Base-by-base conservation (phyloP, 2,329 filamentous ascomycete species). In the Biscogniauxia mediterranea region DNA sequence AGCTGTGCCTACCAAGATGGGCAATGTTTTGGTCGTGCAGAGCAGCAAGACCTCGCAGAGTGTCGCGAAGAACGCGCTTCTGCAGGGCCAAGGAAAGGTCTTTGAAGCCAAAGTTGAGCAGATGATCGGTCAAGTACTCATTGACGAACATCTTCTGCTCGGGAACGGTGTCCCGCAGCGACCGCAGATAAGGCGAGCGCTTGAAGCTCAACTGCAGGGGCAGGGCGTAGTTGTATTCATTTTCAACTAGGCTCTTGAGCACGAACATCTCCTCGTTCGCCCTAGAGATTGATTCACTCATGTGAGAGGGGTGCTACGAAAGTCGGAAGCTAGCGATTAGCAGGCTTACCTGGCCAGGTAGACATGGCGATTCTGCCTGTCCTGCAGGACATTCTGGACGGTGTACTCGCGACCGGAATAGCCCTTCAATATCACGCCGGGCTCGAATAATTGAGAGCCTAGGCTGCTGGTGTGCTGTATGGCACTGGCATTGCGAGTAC, bases 101-200 rank as follows among this genome's bases (percentile, higher is more conserved):
- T 66, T 76, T 77, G 65, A 77, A 76, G 57, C 70, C 75, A 61
- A 81, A 74, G 63, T 70, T 71, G 60, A 81, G 73, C 19, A 81
- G 71, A 70, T 81, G 70, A 55, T 77, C 76, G 5, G 71, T 75
- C 63, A 79, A 70, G 69, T 80, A 80, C 61, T 76, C 74, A 59
- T 78, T 81, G 61, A 80, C 75, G 63, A 81, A 80, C 70, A 80
- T 78, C 28, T 74, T 76, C 63, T 77, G 70, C 20, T 78, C 75
- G 6, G 79, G 78, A 61, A 80, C 71, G 49, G 75, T 77, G 66
- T 81, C 79, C 52, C 75, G 68, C 19, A 76, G 59, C 4, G 74
- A 71, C 42, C 78, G 74, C 54, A 80, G 63, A 65, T 79, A 75
- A 26, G 73, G 74, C 59, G 71, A 75, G 49, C 66, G 67, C 42